Evolutionary conservation across 2,329 filamentous ascomycete species (phyloP).

Genomic region (Penicillium italicum): DNA sequence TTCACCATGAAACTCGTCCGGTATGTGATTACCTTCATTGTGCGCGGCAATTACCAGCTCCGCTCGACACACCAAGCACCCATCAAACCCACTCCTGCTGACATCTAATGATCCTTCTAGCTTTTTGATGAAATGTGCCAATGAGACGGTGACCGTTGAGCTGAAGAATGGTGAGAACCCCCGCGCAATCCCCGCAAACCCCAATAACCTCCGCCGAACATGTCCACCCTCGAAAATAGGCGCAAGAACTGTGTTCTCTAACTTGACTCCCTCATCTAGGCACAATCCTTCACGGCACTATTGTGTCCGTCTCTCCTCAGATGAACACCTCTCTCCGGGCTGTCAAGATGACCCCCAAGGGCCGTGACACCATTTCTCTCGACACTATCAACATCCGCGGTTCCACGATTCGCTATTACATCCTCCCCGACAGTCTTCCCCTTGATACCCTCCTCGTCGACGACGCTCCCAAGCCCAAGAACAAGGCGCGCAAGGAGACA

Average conservation of each 20-base stretch:
- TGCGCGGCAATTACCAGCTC: constrained; percentile 5
- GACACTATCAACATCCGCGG: constrained; percentile 97
- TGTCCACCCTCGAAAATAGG: neutral
- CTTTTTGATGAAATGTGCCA: constrained; percentile 98
- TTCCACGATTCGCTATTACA: constrained; percentile 92
- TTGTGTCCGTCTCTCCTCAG: constrained; percentile 91
- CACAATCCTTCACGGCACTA: constrained; percentile 94
- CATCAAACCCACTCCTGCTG: constrained; percentile 13
- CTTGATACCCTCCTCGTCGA: constrained; percentile 94
- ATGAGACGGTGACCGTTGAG: constrained; percentile 97
- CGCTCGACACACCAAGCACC: constrained; percentile 9
- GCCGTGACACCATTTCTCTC: constrained; percentile 79
- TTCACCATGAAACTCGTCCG: constrained; percentile 91
- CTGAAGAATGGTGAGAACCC: constrained; percentile 80
- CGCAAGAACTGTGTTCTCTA: neutral
- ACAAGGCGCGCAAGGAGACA: constrained; percentile 94
- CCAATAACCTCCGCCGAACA: neutral
- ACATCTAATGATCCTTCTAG: constrained; percentile 48
- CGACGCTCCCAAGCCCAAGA: constrained; percentile 97
- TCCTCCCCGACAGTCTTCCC: constrained; percentile 91
- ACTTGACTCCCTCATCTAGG: constrained; percentile 51
- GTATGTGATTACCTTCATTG: constrained; percentile 52
- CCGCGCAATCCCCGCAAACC: constrained; percentile 2
- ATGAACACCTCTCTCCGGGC: constrained; percentile 97
- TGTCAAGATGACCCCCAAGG: constrained; percentile 92